Evolutionary conservation across 345 rosid species (phyloP), one percentile per base, ranked within the genome.

Genomic region (Ricinus communis): DNA sequence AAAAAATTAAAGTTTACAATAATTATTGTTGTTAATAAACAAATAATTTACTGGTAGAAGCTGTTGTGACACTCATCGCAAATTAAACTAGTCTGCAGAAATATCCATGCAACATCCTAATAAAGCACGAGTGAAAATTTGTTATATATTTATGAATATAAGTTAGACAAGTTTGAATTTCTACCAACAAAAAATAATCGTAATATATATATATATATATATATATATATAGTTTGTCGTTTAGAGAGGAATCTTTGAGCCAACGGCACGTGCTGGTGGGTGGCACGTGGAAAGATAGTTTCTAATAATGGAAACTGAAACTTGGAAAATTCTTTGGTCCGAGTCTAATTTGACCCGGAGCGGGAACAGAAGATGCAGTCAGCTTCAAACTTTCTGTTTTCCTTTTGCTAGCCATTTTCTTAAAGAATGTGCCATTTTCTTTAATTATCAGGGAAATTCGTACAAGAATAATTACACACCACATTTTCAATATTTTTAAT

Each of bases 41-140:
- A 41, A 62, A n/a, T 41, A 41, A 40, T 13, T n/a, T n/a, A n/a
- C n/a, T 13, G 25, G 5, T 57, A 28, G 12, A 31, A 30, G 3
- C 30, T 57, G 5, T 33, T 59, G 19, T 31, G 5, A 59, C 0
- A 58, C 19, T 59, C 5, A 9, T 7, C 14, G 13, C 2, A 5
- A 22, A 57, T 11, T 30, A 14, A 62, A 41, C 0, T 43, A 40
- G 10, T 22, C 21, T 12, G 12, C 19, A 16, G 63, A 58, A 56
- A 28, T 2, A 72, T 45, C 70, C 64, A 33, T 11, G 71, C 57
- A 73, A 64, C 58, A 41, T 57, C 71, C 71, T 22, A 8, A 56
- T 72, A 16, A 33, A 33, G 40, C 76, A 65, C 64, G 71, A 65
- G 53, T 2, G 15, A 9, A 2, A 28, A 18, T 33, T 4, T 5